Evolutionary conservation across 164 flowering plant genomes (phyloP).

Genomic region (Tetracentron sinense): DNA sequence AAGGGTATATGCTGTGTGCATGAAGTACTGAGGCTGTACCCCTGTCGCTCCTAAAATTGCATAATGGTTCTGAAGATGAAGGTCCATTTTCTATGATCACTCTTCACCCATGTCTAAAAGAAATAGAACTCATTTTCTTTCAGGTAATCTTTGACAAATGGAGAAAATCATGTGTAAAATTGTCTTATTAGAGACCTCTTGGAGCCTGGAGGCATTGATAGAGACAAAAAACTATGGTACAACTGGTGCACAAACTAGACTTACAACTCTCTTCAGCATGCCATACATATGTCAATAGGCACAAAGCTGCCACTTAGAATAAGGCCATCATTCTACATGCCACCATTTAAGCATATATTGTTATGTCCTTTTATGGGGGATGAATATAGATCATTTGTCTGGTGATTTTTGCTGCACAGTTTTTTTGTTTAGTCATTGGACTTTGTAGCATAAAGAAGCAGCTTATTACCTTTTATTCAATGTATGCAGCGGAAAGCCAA

Average conservation of each 20-base stretch:
- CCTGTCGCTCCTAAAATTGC: background rate
- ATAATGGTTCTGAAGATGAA: background rate
- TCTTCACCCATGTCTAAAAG: no score
- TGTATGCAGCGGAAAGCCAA: constrained; percentile 75
- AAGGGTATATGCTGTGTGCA: background rate
- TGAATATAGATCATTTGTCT: no score
- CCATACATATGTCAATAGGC: background rate
- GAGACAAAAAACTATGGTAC: no score
- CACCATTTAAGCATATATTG: no score
- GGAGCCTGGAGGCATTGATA: no score
- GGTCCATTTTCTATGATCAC: background rate
- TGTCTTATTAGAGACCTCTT: no score
- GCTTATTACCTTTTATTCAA: background rate
- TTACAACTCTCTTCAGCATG: background rate
- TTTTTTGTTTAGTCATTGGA: background rate
- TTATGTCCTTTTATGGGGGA: no score
- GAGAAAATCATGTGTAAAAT: background rate
- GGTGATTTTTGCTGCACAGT: background rate
- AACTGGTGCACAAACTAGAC: no score
- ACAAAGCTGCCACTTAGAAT: no score
- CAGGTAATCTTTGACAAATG: background rate
- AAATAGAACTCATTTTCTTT: background rate
- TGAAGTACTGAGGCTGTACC: background rate
- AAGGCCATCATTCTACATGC: background rate
- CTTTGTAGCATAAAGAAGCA: background rate